A percentile compares a stretch with the other conserved stretches of the same genome.
These are phyloP conservation scores for Phytophthora quininea DNA, from an alignment of 352 stramenopile species.

Conservation along the genomic window DNA sequence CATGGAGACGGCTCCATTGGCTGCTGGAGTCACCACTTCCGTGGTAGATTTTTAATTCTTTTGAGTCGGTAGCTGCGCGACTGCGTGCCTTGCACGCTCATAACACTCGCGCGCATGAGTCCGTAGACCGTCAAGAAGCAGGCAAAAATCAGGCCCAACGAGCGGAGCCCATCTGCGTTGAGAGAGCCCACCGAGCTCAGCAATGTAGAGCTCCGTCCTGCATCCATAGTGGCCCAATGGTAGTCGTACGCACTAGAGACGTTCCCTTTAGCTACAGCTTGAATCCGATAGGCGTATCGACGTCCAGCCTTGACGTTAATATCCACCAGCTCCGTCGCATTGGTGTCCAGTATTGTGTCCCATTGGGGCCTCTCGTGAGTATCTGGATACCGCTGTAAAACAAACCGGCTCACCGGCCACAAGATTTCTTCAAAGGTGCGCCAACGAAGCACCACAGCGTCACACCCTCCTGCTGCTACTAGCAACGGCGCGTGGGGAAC, in stretches of 20 bases:
- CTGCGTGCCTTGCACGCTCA: conserved; percentile 53
- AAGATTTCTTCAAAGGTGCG: conserved; percentile 45
- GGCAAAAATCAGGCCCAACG: conserved; percentile 52
- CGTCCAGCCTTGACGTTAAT: conserved; percentile 29
- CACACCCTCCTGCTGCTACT: conserved; percentile 42
- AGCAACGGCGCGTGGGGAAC: conserved; percentile 56
- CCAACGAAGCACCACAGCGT: conserved; percentile 52
- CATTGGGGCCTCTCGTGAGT: conserved; percentile 37
- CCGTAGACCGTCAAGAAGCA: conserved; percentile 66
- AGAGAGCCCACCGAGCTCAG: conserved; percentile 24
- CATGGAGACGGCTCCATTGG: conserved; percentile 14
- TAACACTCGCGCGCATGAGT: conserved; percentile 58
- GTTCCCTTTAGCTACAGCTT: conserved; percentile 39
- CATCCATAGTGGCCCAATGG: conserved; percentile 34
- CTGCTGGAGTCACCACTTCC: conserved; percentile 15
- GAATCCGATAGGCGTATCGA: conserved; percentile 56
- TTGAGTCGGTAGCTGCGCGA: conserved; percentile 57
- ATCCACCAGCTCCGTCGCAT: conserved; percentile 42
- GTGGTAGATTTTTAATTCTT: conserved; percentile 55
- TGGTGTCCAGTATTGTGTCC: conserved; percentile 46
- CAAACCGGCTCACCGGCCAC: conserved; percentile 53
- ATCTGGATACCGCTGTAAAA: conserved; percentile 54
- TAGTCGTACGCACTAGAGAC: conserved; percentile 55
- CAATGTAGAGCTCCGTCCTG: conserved; percentile 16
- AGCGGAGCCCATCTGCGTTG: conserved; percentile 45